Evolutionary conservation across 1,139 yeast species (phyloP).

Genomic region (Candida labiduridarum): DNA sequence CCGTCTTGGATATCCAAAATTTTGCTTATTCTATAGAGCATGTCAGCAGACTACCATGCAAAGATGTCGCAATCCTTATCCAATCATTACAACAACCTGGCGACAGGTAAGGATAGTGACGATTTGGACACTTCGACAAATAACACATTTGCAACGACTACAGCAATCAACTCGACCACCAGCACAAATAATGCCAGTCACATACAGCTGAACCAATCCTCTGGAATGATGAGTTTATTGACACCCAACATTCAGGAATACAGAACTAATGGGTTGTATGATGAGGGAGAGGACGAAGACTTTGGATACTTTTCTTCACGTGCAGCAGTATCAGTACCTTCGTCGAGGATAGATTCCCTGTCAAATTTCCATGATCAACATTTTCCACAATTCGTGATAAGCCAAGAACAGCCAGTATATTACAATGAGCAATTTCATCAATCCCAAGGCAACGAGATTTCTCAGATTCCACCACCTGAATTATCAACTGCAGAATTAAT

Average conservation of each 20-base stretch:
- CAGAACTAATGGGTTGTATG: not conserved
- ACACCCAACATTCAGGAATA: slow-evolving; percentile 8
- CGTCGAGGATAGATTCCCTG: slow-evolving; percentile 16
- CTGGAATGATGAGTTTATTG: slow-evolving; percentile 1
- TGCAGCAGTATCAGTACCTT: slow-evolving; percentile 17
- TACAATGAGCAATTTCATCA: not conserved
- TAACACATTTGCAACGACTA: not conserved
- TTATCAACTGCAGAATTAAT: not conserved
- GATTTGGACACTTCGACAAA: not conserved
- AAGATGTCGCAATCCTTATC: slow-evolving; percentile 12
- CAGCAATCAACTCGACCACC: not conserved
- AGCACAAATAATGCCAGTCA: not conserved
- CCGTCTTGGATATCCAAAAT: not conserved
- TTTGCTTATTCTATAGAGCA: not conserved
- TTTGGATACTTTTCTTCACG: slow-evolving; percentile 14
- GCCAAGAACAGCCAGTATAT: not conserved
- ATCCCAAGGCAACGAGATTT: not conserved
- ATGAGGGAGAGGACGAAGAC: slow-evolving; percentile 4
- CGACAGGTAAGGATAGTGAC: not conserved
- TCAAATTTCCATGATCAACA: slow-evolving; percentile 14
- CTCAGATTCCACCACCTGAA: not conserved
- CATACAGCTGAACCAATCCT: not conserved
- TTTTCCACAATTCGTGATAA: slow-evolving; percentile 8
- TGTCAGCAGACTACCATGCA: slow-evolving; percentile 15
- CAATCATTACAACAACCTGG: slow-evolving; percentile 10